Base-by-base conservation (phyloP, 129 eudicot species). In the Erigeron canadensis region DNA sequence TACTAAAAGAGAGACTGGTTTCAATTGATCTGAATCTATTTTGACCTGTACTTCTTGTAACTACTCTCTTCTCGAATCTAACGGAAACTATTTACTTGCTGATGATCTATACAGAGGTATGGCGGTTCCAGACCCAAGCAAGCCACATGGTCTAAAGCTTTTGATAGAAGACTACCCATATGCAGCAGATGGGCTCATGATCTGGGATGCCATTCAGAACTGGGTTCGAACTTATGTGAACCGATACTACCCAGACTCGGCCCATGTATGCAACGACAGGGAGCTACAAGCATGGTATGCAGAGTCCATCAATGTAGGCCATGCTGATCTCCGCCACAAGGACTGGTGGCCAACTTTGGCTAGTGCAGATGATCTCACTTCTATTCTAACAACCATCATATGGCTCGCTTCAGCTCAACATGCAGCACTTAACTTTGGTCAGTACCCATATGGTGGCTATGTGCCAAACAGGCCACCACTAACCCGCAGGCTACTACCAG, bases 351-450 rank as follows among this genome's bases (percentile, higher is more conserved):
- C 96, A 12, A 72, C 83, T 11, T 72, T 94, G 40, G 84, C 80
- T 37, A 78, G 80, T 2, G 76, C 94, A 6, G 88, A 84, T 59
- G 89, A 86, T 78, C 91, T 95, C 34, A 62, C 81, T 15, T 81
- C 92, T 64, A 80, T 95, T 55, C 83, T 95, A 19, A 95, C 99
- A 55, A 95, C 97, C 68, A 55, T 95, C 80, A 88, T 95, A 51
- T 95, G 99, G 99, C 89, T 95, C 5, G 87, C 88, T 0, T 95
- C 99, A 3, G 99, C 99, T 18, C 99, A 95, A 62, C 99, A 90
- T 28, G 99, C 99, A 11, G 97, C 99, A 45, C 83, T 95, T 1
- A 95, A 95, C 81, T 95, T 95, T 62, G 99, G 99, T 11, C 99
- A 95, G 72, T 95, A 95, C 86, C 94, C 99, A 0, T 95, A 95